Conservation (phyloP, 2,329 filamentous ascomycete genomes). For the Fusarium acutatum region DNA sequence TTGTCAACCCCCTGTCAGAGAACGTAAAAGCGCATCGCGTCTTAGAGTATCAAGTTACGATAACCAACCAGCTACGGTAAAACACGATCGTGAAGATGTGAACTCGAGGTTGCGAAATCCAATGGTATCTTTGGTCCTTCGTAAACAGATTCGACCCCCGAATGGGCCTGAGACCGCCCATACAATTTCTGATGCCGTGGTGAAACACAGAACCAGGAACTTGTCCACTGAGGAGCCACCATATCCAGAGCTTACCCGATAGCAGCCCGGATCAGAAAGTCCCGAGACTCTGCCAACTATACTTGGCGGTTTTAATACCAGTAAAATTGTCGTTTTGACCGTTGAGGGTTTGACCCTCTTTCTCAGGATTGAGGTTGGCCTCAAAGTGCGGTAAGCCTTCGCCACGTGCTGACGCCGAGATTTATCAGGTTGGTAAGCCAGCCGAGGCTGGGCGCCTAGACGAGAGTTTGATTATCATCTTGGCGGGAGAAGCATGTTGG, state of each 20-base stretch:
- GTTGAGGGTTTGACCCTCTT: conserved; percentile 26
- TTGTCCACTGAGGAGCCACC: conserved; percentile 19
- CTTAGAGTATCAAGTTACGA: neutral
- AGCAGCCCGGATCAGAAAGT: conserved; percentile 18
- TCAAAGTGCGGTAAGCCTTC: conserved; percentile 17
- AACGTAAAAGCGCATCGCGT: neutral
- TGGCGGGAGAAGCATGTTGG: conserved; percentile 12
- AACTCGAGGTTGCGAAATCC: conserved; percentile 4
- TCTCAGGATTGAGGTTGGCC: conserved; percentile 17
- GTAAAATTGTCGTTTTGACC: conserved; percentile 12
- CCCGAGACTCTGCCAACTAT: conserved; percentile 1
- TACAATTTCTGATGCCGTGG: conserved; percentile 27
- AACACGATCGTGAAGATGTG: neutral
- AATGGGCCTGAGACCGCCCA: conserved; percentile 20
- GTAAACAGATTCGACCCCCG: neutral
- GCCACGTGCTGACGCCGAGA: conserved; percentile 15
- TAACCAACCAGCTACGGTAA: neutral
- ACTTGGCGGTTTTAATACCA: conserved; percentile 21
- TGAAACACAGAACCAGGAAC: conserved; percentile 24
- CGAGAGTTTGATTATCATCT: conserved; percentile 31
- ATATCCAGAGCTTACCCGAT: conserved; percentile 21
- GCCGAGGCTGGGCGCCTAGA: conserved; percentile 18
- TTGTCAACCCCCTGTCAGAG: neutral
- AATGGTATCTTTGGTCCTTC: conserved; percentile 14
- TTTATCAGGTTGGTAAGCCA: conserved; percentile 19